Conservation (phyloP, 2,329 filamentous ascomycete species). For the Epichloe bromicola region DNA sequence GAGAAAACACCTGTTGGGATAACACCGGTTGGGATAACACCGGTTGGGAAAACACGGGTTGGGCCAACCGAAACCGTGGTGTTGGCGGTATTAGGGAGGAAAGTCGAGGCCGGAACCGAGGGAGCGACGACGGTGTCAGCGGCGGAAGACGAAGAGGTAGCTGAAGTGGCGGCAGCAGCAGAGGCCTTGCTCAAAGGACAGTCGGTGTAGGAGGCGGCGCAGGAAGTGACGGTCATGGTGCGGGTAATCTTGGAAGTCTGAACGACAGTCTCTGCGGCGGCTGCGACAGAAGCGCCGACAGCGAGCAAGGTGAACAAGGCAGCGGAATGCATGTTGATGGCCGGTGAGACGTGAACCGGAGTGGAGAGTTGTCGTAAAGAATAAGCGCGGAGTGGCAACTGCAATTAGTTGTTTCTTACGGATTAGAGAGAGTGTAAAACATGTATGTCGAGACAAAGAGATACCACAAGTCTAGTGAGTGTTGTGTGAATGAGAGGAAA, state of each 20-base stretch:
- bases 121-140: slow-evolving; percentile 3
- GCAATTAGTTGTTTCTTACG: neutral
- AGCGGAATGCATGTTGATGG: slow-evolving; percentile 34
- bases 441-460: neutral
- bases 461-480: neutral
- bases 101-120: neutral
- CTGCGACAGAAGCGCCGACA: slow-evolving; percentile 25
- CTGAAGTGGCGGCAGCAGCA: slow-evolving; percentile 3
- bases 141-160: slow-evolving; percentile 16
- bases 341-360: neutral
- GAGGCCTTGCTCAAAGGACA: slow-evolving; percentile 25
- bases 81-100: slow-evolving; percentile 7
- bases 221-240: slow-evolving; percentile 34
- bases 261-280: slow-evolving; percentile 25
- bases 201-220: slow-evolving; percentile 29
- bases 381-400: neutral
- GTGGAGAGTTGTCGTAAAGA: neutral
- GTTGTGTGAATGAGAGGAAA: neutral
- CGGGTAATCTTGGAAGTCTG: slow-evolving; percentile 31
- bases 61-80: slow-evolving; percentile 13
- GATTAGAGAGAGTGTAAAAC: neutral
- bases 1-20: neutral
- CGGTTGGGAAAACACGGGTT: slow-evolving; percentile 6
- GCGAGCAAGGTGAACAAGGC: slow-evolving; percentile 28
- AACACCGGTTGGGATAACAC: slow-evolving; percentile 9